Evolutionary conservation across 352 stramenopile species (phyloP).

Genomic region (Phytophthora ohioensis): DNA sequence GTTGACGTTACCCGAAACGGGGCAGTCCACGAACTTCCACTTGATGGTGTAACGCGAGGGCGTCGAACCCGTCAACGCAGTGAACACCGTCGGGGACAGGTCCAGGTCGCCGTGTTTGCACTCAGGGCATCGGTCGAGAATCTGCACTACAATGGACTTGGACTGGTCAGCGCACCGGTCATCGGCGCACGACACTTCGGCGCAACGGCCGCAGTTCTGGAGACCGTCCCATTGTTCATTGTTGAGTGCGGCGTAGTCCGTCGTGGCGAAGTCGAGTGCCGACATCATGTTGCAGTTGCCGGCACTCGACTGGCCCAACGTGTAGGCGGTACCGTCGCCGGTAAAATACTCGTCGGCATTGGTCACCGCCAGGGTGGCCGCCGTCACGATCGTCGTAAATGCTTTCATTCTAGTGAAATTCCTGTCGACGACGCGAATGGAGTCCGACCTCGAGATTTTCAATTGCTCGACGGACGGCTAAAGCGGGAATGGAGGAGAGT

Average conservation of each 20-base stretch:
- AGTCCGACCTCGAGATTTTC: slow-evolving; percentile 10
- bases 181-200: slow-evolving; percentile 68
- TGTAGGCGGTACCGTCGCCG: slow-evolving; percentile 59
- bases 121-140: slow-evolving; percentile 80
- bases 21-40: slow-evolving; percentile 66
- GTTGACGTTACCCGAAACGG: slow-evolving; percentile 56
- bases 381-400: slow-evolving; percentile 14
- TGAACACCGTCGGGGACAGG: slow-evolving; percentile 57
- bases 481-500: slow-evolving; percentile 28
- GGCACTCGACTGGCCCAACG: slow-evolving; percentile 40
- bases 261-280: slow-evolving; percentile 37
- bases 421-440: too few relatives aligned
- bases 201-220: slow-evolving; percentile 72
- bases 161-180: slow-evolving; percentile 52
- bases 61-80: slow-evolving; percentile 49
- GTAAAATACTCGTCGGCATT: slow-evolving; percentile 49
- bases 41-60: slow-evolving; percentile 51
- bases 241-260: slow-evolving; percentile 78
- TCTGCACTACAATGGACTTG: slow-evolving; percentile 58
- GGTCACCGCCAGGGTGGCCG: slow-evolving; percentile 5
- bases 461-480: slow-evolving; percentile 34
- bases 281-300: slow-evolving; percentile 69
- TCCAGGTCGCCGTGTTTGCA: slow-evolving; percentile 74
- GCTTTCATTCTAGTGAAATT: slow-evolving; percentile 21
- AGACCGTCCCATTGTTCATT: slow-evolving; percentile 68